Conservation (phyloP, 257 asterid genomes). For the Scutellaria minor region DNA sequence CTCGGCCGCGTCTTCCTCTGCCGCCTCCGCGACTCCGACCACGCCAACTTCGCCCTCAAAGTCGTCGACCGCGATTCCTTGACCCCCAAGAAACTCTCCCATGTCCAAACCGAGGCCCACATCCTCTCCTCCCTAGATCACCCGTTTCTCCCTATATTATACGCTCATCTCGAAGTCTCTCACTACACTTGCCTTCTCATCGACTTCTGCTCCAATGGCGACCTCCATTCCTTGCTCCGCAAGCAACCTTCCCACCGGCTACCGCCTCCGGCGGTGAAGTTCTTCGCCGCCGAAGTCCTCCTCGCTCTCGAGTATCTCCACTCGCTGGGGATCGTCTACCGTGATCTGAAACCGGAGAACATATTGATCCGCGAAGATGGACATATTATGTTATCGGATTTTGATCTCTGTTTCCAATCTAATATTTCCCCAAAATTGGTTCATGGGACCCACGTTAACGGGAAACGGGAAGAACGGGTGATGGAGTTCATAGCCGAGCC, state of each 20-base stretch:
- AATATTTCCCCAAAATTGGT: constrained; percentile 59
- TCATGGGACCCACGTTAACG: constrained; percentile 22
- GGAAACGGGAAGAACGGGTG: constrained; percentile 42
- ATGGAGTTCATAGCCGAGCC: constrained; percentile 89
- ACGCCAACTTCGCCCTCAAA: constrained; percentile 82
- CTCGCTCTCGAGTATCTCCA: constrained; percentile 80
- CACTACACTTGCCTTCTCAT: constrained; percentile 86
- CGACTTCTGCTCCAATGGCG: constrained; percentile 86
- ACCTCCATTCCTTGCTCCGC: constrained; percentile 75
- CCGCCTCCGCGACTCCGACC: constrained; percentile 77
- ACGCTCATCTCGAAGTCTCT: constrained; percentile 79
- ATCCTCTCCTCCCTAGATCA: constrained; percentile 77
- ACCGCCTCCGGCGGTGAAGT: constrained; percentile 57
- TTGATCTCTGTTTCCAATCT: constrained; percentile 74
- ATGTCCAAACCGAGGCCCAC: constrained; percentile 75
- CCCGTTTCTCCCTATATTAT: constrained; percentile 89
- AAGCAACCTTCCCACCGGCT: constrained; percentile 61
- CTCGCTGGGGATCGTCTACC: constrained; percentile 79
- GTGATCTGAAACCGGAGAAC: constrained; percentile 90
- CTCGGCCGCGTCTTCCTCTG: constrained; percentile 92
- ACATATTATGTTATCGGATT: constrained; percentile 83
- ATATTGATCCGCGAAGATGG: constrained; percentile 81
- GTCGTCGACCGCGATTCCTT: constrained; percentile 80
- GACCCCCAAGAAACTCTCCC: constrained; percentile 63
- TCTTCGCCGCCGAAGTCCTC: constrained; percentile 74